Evolutionary conservation across 805 yeast species (phyloP).

Genomic region (Teunomyces barrocoloradensis): DNA sequence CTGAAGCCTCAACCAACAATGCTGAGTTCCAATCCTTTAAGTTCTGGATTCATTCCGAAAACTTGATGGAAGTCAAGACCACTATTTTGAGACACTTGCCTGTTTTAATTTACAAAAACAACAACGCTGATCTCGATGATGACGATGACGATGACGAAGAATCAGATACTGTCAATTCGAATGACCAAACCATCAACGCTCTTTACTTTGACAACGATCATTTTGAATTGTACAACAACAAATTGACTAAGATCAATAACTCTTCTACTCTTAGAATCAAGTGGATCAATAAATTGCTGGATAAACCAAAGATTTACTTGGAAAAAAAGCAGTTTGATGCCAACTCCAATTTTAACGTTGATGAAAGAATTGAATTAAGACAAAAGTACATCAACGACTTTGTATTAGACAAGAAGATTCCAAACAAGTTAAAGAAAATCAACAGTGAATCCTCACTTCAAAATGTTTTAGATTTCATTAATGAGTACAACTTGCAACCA

Average conservation of each 20-base stretch:
- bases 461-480: slow-evolving; percentile 61
- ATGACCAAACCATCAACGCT: slow-evolving; percentile 73
- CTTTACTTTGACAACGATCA: slow-evolving; percentile 82
- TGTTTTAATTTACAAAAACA: slow-evolving; percentile 65
- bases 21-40: slow-evolving; percentile 63
- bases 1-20: slow-evolving; percentile 31
- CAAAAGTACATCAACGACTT: slow-evolving; percentile 80
- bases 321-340: slow-evolving; percentile 75
- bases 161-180: slow-evolving; percentile 31
- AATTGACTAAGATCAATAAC: slow-evolving; percentile 64
- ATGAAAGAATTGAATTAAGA: slow-evolving; percentile 66
- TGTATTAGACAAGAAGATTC: slow-evolving; percentile 31
- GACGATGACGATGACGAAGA: slow-evolving; percentile 57
- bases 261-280: slow-evolving; percentile 79
- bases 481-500: slow-evolving; percentile 72
- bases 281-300: slow-evolving; percentile 83
- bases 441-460: slow-evolving; percentile 30
- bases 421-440: slow-evolving; percentile 13
- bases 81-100: slow-evolving; percentile 91
- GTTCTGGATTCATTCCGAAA: slow-evolving; percentile 97
- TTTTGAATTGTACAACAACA: slow-evolving; percentile 83
- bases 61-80: slow-evolving; percentile 96
- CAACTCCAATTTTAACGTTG: slow-evolving; percentile 52
- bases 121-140: slow-evolving; percentile 47
- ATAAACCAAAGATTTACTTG: slow-evolving; percentile 73